Evolutionary conservation across 257 asterid genomes (phyloP).

Genomic region (Forsythia viridissima): DNA sequence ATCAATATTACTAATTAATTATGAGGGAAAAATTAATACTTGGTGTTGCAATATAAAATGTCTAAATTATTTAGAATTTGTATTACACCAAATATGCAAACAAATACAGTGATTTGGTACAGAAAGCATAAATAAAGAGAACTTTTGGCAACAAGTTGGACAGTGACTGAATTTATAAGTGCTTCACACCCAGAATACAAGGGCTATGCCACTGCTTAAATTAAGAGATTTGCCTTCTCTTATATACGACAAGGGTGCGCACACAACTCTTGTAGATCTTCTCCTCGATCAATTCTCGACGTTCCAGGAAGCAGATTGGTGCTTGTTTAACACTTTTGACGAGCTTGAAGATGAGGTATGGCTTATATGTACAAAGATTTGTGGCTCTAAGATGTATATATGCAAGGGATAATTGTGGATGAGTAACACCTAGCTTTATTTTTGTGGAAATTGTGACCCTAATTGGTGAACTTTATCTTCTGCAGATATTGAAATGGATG

Average conservation of each 20-base stretch:
- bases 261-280: conserved; percentile 23
- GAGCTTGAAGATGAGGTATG: no score
- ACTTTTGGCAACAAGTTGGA: conserved; percentile 32
- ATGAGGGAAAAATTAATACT: neutral
- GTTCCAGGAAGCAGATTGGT: conserved; percentile 58
- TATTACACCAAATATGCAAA: neutral
- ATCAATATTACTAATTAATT: no score
- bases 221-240: conserved; percentile 43
- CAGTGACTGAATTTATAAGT: conserved; percentile 15
- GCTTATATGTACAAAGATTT: no score
- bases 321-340: no score
- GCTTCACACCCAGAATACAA: conserved; percentile 30
- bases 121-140: conserved; percentile 27
- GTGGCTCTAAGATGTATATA: no score
- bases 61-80: neutral
- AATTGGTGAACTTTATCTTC: no score
- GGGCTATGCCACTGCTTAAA: conserved; percentile 32
- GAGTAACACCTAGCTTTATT: no score
- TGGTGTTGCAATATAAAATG: neutral
- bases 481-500: no score
- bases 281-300: conserved; percentile 28
- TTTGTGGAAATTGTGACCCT: no score
- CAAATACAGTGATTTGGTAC: conserved; percentile 8
- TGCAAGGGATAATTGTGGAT: no score
- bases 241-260: conserved; percentile 17